A percentile compares a stretch with the other conserved stretches of the same genome.
Evolutionary conservation across 2,329 filamentous ascomycete species (phyloP).

Genomic region (Aspergillus sojae): DNA sequence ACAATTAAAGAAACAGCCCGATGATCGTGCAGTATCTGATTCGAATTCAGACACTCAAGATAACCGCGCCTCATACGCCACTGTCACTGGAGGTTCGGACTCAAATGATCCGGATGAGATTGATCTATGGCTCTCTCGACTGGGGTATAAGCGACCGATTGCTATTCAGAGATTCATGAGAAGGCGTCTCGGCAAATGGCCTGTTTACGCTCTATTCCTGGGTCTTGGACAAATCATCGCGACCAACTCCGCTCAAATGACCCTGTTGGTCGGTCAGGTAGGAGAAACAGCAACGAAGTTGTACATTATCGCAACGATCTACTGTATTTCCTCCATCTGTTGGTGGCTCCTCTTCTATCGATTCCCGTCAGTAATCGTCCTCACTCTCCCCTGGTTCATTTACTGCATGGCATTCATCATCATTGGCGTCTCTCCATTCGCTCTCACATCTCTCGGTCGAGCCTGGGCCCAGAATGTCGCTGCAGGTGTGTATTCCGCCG

Average conservation of each 20-base stretch:
- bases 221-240: constrained; percentile 66
- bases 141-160: constrained; percentile 58
- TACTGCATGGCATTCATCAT: constrained; percentile 66
- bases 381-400: constrained; percentile 64
- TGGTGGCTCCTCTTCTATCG: constrained; percentile 67
- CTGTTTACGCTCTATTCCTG: constrained; percentile 63
- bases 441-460: constrained; percentile 39
- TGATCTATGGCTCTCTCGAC: constrained; percentile 58
- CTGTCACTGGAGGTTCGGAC: constrained; percentile 28
- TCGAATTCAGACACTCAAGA: neutral
- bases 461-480: constrained; percentile 64
- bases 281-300: constrained; percentile 62
- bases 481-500: constrained; percentile 63
- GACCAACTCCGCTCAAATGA: constrained; percentile 69
- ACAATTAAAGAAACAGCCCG: constrained; percentile 51
- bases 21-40: neutral
- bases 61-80: constrained; percentile 15
- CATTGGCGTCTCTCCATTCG: constrained; percentile 63
- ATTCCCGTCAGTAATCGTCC: constrained; percentile 58
- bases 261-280: constrained; percentile 65
- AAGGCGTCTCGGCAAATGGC: constrained; percentile 63
- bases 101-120: constrained; percentile 42
- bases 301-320: constrained; percentile 63
- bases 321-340: constrained; percentile 58
- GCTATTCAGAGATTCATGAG: constrained; percentile 59